Percentiles rank a stretch among this genome's conserved stretches.
These are phyloP conservation scores for Suillus spraguei DNA, from an alignment of 768 basidiomycete species.

Conservation along the genomic window DNA sequence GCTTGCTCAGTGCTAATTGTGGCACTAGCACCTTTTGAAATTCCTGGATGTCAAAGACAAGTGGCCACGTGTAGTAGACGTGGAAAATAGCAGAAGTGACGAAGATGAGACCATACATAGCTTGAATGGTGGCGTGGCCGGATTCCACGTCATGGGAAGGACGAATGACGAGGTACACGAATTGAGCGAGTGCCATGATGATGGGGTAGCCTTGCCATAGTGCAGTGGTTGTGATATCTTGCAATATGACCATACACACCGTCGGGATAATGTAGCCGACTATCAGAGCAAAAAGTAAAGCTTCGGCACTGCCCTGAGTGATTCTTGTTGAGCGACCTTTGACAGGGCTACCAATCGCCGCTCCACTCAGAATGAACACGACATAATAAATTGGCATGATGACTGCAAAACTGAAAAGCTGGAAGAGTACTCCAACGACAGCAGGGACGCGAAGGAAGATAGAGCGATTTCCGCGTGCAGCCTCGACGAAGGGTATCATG, in stretches of 20 bases:
- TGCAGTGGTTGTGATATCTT: slow-evolving; percentile 47
- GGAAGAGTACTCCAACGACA: slow-evolving; percentile 42
- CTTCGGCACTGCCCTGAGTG: slow-evolving; percentile 52
- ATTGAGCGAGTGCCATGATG: slow-evolving; percentile 44
- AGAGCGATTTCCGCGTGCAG: slow-evolving; percentile 40
- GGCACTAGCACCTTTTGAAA: slow-evolving; percentile 23
- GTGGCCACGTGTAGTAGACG: slow-evolving; percentile 26
- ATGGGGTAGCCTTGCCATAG: slow-evolving; percentile 58
- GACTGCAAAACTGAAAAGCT: slow-evolving; percentile 45
- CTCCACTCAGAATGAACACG: slow-evolving; percentile 43
- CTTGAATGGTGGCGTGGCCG: slow-evolving; percentile 25
- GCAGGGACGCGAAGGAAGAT: slow-evolving; percentile 43
- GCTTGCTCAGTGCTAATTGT: background rate
- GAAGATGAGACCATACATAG: slow-evolving; percentile 19
- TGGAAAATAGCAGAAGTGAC: slow-evolving; percentile 27
- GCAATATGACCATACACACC: slow-evolving; percentile 43
- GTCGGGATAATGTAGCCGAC: slow-evolving; percentile 51
- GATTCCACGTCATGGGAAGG: slow-evolving; percentile 19
- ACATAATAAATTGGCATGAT: slow-evolving; percentile 52
- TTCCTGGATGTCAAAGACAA: slow-evolving; percentile 10
- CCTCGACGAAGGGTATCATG: slow-evolving; percentile 49
- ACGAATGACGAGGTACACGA: slow-evolving; percentile 42
- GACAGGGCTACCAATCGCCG: slow-evolving; percentile 18
- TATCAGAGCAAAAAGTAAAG: slow-evolving; percentile 50
- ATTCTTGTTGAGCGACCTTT: slow-evolving; percentile 27